Evolutionary conservation across 495 filamentous ascomycete species (phyloP).

Genomic region (Astrothelium subdiscretum): DNA sequence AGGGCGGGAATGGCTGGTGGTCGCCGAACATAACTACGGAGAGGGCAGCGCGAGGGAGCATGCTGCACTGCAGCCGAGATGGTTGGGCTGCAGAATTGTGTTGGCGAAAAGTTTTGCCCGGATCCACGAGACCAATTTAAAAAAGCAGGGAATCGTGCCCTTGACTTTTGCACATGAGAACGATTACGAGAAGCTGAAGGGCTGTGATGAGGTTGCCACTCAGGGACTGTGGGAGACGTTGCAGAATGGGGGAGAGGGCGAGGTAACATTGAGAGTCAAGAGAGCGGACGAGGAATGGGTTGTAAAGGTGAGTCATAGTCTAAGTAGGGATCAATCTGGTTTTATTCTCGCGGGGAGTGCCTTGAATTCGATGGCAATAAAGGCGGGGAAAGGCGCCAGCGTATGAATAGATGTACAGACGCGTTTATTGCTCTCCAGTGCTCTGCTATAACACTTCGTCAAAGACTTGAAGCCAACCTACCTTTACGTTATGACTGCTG

Average conservation of each 20-base stretch:
- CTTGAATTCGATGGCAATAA: slow-evolving; percentile 70
- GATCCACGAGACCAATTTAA: slow-evolving; percentile 97
- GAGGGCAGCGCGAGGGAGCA: slow-evolving; percentile 93
- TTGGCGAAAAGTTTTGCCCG: slow-evolving; percentile 86
- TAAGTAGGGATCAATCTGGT: slow-evolving; percentile 75
- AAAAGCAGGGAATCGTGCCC: slow-evolving; percentile 96
- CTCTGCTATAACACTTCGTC: no score
- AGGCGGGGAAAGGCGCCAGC: slow-evolving; percentile 21
- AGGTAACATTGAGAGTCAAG: slow-evolving; percentile 53
- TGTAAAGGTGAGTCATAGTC: slow-evolving; percentile 60
- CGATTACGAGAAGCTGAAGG: slow-evolving; percentile 77
- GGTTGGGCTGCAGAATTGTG: slow-evolving; percentile 79
- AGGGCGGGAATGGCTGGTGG: slow-evolving; percentile 71
- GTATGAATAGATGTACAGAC: no score
- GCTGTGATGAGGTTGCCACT: slow-evolving; percentile 71
- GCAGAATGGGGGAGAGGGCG: slow-evolving; percentile 64
- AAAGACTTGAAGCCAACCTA: no score
- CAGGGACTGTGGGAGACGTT: slow-evolving; percentile 75
- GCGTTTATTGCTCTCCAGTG: no score
- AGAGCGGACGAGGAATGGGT: slow-evolving; percentile 47
- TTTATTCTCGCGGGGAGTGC: slow-evolving; percentile 93
- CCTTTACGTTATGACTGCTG: no score
- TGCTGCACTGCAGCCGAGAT: slow-evolving; percentile 90
- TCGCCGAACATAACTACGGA: slow-evolving; percentile 96
- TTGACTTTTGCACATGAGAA: slow-evolving; percentile 72